Evolutionary conservation across 2,329 filamentous ascomycete genomes (phyloP).

Genomic region (Hymenoscyphus fructigenus): DNA sequence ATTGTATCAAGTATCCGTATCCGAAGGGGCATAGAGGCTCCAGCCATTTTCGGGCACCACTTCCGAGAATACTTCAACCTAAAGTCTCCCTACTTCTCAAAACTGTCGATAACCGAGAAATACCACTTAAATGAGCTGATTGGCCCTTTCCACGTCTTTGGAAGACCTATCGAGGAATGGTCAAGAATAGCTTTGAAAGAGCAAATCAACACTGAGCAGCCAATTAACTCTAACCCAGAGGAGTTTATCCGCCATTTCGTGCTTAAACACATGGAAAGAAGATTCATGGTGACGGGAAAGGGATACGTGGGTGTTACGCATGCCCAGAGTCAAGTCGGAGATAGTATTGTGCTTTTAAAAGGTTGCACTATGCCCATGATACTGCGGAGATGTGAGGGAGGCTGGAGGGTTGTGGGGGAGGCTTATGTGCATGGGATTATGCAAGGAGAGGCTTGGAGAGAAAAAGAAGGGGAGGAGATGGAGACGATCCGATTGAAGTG

Average conservation of each 20-base stretch:
- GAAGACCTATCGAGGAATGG: background rate
- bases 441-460: background rate
- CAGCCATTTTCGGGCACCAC: background rate
- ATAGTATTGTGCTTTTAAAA: background rate
- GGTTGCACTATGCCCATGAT: constrained; percentile 3
- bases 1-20: too few species aligned
- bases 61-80: background rate
- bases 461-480: background rate
- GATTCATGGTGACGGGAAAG: background rate
- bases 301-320: background rate
- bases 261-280: background rate
- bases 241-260: background rate
- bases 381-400: background rate
- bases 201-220: background rate
- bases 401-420: constrained; percentile 5
- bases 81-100: background rate
- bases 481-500: background rate
- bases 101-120: too few species aligned
- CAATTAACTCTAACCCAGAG: background rate
- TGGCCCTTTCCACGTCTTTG: background rate
- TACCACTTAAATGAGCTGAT: background rate
- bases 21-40: background rate
- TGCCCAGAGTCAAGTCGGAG: background rate
- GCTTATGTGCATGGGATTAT: constrained; percentile 11
- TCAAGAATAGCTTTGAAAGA: background rate